phyloP scores from a whole-genome alignment of 805 yeast species.

The Suhomyces sp. region DNA sequence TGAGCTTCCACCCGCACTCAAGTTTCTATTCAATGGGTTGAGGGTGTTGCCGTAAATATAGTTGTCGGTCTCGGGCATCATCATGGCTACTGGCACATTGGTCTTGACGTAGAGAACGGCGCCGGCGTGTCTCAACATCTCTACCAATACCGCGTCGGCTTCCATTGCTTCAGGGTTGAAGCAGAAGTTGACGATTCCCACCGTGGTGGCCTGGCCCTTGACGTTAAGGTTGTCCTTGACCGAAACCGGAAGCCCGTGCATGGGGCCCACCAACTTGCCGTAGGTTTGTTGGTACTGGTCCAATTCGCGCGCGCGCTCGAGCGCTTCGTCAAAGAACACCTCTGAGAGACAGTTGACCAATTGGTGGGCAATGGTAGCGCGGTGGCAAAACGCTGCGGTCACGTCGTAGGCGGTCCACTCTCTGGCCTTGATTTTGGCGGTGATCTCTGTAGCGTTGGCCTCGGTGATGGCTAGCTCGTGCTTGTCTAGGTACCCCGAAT shows the following conservation, averaged over 20 bases:
- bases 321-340: conserved; percentile 30
- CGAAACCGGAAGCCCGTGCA: conserved; percentile 31
- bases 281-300: conserved; percentile 19
- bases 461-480: conserved; percentile 41
- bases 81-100: conserved; percentile 49
- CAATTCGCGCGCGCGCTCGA: conserved; percentile 20
- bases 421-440: conserved; percentile 23
- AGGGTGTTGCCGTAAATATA: conserved; percentile 45
- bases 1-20: conserved; percentile 52
- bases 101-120: conserved; percentile 57
- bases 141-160: conserved; percentile 39
- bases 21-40: conserved; percentile 42
- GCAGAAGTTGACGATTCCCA: conserved; percentile 49
- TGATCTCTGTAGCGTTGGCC: conserved; percentile 23
- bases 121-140: conserved; percentile 42
- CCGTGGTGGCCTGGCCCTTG: conserved; percentile 46
- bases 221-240: conserved; percentile 46
- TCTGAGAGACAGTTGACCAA: conserved; percentile 41
- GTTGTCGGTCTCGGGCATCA: conserved; percentile 47
- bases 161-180: conserved; percentile 31
- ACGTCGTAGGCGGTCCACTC: conserved; percentile 44
- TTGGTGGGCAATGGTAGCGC: conserved; percentile 60
- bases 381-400: conserved; percentile 52
- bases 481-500: conserved; percentile 31
- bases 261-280: conserved; percentile 21